Evolutionary conservation across 352 stramenopile species (phyloP).

Genomic region (Aphanomyces invadans): DNA sequence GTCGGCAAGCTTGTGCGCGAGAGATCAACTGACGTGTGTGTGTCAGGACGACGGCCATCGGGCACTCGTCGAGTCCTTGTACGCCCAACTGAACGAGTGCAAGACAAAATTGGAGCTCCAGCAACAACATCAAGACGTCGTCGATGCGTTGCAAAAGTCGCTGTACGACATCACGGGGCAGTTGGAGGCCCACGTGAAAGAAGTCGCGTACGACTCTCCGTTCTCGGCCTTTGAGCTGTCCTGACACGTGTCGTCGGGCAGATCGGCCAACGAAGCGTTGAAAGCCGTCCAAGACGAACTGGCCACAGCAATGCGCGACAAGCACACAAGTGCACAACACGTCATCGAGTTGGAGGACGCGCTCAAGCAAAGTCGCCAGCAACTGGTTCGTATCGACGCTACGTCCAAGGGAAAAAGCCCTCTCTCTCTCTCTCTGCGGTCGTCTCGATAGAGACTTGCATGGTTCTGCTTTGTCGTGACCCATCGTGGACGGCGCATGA

Average conservation of each 20-base stretch:
- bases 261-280: neutral
- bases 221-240: neutral
- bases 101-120: slow-evolving; percentile 12
- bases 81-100: slow-evolving; percentile 4
- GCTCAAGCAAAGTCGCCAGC: neutral
- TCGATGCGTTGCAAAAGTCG: neutral
- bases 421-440: too few species aligned
- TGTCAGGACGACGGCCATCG: slow-evolving; percentile 16
- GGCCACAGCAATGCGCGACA: neutral
- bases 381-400: too few species aligned
- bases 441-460: too few species aligned
- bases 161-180: neutral
- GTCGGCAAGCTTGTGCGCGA: too few species aligned
- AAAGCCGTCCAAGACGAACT: neutral
- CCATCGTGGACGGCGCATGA: too few species aligned
- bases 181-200: neutral
- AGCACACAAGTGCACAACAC: neutral
- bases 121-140: neutral
- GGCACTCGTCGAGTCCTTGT: slow-evolving; percentile 10
- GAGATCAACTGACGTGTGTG: too few species aligned
- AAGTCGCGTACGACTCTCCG: neutral
- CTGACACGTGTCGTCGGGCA: neutral
- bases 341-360: slow-evolving; percentile 7
- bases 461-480: too few species aligned
- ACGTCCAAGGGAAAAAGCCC: too few species aligned